These are phyloP conservation scores for Chiua sp. DNA, from an alignment of 1,284 basidiomycete genomes.

Conservation along the genomic window DNA sequence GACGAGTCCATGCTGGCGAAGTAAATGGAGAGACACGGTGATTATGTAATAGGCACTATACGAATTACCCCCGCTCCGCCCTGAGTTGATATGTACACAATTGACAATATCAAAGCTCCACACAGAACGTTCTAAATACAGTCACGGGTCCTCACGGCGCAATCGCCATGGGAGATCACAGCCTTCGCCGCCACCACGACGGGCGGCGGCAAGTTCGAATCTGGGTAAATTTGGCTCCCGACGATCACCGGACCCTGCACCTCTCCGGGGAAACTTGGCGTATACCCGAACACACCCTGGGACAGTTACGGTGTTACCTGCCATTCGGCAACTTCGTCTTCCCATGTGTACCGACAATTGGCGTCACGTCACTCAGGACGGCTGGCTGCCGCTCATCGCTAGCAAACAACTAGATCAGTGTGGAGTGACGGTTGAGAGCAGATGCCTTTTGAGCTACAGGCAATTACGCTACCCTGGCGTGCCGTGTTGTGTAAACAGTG, in stretches of 20 bases:
- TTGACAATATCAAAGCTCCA: too few species aligned
- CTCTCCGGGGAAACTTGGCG: not conserved
- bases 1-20: conserved; percentile 70
- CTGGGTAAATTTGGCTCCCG: not conserved
- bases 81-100: not conserved
- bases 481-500: not conserved
- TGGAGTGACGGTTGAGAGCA: not conserved
- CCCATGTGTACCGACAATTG: not conserved
- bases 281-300: too few species aligned
- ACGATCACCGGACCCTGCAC: too few species aligned
- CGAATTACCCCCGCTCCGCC: too few species aligned
- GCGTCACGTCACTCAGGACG: not conserved
- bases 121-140: not conserved
- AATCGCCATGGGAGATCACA: too few species aligned
- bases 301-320: too few species aligned
- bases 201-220: not conserved
- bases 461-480: not conserved
- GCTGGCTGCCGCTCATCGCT: too few species aligned
- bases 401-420: too few species aligned
- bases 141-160: not conserved
- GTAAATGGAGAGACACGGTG: not conserved
- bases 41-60: not conserved
- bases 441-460: not conserved
- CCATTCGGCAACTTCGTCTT: not conserved
- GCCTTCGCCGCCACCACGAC: not conserved